phyloP scores from a whole-genome alignment of 805 yeast genomes.

The Teunomyces cretensis region DNA sequence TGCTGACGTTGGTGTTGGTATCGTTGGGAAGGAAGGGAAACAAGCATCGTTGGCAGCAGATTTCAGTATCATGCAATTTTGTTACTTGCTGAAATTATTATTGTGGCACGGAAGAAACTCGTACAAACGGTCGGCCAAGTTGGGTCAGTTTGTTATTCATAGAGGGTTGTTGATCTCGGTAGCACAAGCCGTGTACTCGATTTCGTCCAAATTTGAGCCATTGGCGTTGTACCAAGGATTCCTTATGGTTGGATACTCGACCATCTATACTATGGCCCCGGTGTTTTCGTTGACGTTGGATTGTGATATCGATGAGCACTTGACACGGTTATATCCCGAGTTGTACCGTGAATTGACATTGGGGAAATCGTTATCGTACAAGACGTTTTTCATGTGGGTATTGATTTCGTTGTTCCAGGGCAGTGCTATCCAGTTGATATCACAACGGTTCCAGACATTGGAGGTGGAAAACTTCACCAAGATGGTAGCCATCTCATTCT shows the following conservation, averaged over 20 bases:
- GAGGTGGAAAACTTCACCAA: conserved; percentile 51
- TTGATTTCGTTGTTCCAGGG: conserved; percentile 91
- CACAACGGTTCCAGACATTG: conserved; percentile 75
- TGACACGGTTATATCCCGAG: conserved; percentile 91
- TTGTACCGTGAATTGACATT: conserved; percentile 87
- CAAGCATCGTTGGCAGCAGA: conserved; percentile 98
- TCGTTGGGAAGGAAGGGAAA: conserved; percentile 97
- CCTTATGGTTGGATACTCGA: conserved; percentile 98
- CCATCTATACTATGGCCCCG: conserved; percentile 97
- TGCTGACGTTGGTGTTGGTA: conserved; percentile 98
- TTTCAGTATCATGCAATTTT: conserved; percentile 89
- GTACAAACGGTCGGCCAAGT: conserved; percentile 90
- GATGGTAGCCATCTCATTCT: conserved; percentile 86
- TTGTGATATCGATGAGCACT: conserved; percentile 83
- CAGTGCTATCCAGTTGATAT: conserved; percentile 71
- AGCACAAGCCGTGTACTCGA: conserved; percentile 91
- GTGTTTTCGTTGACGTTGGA: conserved; percentile 91
- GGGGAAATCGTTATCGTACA: conserved; percentile 82
- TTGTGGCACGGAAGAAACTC: conserved; percentile 99
- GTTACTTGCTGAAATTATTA: conserved; percentile 78
- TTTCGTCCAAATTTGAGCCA: conserved; percentile 87
- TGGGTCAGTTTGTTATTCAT: conserved; percentile 94
- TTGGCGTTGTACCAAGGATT: conserved; percentile 93
- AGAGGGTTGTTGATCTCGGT: conserved; percentile 92
- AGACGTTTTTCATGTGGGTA: conserved; percentile 90